Base-by-base conservation (phyloP, 1,284 basidiomycete species). In the Trichosporon faecale region DNA sequence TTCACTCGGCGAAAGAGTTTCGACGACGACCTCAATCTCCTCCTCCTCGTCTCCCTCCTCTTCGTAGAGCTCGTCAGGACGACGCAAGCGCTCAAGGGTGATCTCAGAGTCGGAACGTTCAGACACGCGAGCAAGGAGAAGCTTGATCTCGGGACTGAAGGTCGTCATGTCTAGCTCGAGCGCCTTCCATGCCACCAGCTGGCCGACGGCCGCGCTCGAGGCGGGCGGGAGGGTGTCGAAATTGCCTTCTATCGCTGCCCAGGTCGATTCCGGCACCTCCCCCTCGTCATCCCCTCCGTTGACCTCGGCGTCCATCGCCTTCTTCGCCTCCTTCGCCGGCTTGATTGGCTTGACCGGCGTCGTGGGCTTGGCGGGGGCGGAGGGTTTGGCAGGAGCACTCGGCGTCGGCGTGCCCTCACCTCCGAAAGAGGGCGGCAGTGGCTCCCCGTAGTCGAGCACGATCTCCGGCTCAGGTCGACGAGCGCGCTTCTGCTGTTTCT, bases 61-160 rank as follows among this genome's bases (percentile, higher is more conserved):
- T 25, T 64, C 68, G 16, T 44, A 1, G 5, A n/a, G 18, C 40
- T 44, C 40, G 12, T n/a, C 18, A 18, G 37, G 66, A 44, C 65
- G 65, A 3, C 65, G 14, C 7, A 57, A 16, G 7, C 65, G 67
- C 46, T 63, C 44, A 18, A 66, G 14, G 2, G 40, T 21, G 7
- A 63, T 49, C 35, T 65, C 66, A 11, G 1, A 9, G 1, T 69
- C 63, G 14, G 33, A 25, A 11, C 60, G 44, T 4, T 66, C 25
- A 23, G 27, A 27, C 37, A 79, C 68, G 35, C 67, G 70, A 6
- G 61, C 78, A 7, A 81, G 44, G 14, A 78, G 72, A 9, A 78
- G 66, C n/a, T 68, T 65, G 23, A 81, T 63, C 44, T 74, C 74
- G 16, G 81, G 81, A n/a, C 77, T 73, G 60, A 79, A 81, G 0